Conservation (phyloP, 352 stramenopile genomes). For the Globisporangium uncinulatum region DNA sequence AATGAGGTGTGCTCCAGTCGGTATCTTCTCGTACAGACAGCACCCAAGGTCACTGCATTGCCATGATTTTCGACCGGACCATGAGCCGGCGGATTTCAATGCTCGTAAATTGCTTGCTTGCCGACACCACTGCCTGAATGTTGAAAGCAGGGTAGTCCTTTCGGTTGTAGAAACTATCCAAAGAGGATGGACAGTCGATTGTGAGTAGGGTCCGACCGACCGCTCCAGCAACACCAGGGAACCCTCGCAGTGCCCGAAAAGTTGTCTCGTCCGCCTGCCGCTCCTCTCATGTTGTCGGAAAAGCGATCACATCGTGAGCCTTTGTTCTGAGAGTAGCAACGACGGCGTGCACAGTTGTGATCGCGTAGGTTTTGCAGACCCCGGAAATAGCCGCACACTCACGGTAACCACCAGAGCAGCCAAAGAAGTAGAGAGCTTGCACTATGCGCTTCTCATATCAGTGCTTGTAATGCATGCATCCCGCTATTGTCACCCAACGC, state of each 20-base stretch:
- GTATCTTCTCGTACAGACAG: neutral
- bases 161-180: neutral
- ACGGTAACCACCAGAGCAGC: neutral
- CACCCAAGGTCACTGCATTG: neutral
- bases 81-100: neutral
- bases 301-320: neutral
- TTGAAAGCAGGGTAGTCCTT: neutral
- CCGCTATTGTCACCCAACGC: neutral
- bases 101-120: neutral
- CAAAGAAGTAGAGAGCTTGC: neutral
- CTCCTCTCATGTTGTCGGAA: too few species aligned
- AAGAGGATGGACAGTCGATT: neutral
- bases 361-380: constrained; percentile 1
- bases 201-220: neutral
- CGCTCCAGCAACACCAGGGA: neutral
- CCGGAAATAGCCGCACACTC: neutral
- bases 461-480: neutral
- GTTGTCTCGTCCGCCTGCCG: neutral
- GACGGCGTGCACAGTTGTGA: neutral
- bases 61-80: neutral
- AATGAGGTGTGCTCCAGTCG: neutral
- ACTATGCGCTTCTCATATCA: neutral
- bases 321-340: neutral
- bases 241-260: neutral
- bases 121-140: neutral